Evolutionary conservation across 176 grass and related monocot genomes (phyloP), one percentile per base, ranked within the genome.

Genomic region (Carex parvula): DNA sequence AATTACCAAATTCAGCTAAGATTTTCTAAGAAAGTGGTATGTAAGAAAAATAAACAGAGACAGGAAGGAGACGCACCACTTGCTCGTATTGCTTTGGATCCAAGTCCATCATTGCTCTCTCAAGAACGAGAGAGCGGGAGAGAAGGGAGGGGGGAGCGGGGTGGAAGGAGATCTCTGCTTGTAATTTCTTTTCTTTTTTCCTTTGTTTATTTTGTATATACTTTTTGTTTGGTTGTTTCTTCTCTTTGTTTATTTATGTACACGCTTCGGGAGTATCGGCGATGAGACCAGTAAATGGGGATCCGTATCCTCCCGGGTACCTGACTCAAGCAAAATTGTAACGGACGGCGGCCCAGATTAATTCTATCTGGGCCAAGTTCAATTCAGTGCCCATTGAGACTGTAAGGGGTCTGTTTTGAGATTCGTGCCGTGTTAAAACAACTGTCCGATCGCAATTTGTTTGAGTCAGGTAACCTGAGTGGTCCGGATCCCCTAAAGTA

Each of bases 81-180:
- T 89, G 81, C 81, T 97, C 89, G 88, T 97, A 94, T 61, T 88
- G 91, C 46, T 85, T 89, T 42, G 91, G 91, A 91, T 94, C 94
- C 82, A 97, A 84, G 79, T 94, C 94, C 89, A 94, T 90, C 89
- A 91, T 89, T 73, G 84, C 89, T 76, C 75, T 84, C 53, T 64
- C 60, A 56, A 30, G 84, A 86, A 64, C 84, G 65, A 85, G 79
- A 64, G 70, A 75, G 30, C 44, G 4, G 3, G 58, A n/a, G 44
- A 11, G 76, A 46, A 3, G 12, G 26, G 33, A 20, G 1, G 9
- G 48, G 33, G 20, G 64, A 79, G 39, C 21, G 39, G 58, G 13
- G 37, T 48, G 57, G 32, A 62, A 46, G 32, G 42, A 76, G 84
- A 81, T 80, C 84, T 84, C 46, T 11, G 33, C 11, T 44, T 29